Conservation (phyloP, 2,329 filamentous ascomycete genomes). For the Trichoderma polysporum region DNA sequence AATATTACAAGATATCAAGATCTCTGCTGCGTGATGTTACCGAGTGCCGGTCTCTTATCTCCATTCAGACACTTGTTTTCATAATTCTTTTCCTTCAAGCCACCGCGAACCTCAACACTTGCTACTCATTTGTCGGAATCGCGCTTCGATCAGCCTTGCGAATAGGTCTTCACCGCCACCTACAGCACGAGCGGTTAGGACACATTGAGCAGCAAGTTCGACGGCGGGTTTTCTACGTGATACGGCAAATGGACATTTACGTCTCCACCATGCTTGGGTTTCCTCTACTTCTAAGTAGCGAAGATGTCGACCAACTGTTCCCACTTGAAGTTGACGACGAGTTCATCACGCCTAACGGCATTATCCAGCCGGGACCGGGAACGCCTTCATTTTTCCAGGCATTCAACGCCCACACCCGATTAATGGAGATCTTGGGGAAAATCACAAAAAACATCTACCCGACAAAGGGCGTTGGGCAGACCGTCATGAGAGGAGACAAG, state of each 20-base stretch:
- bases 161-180: slow-evolving; percentile 73
- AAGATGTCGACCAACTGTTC: slow-evolving; percentile 66
- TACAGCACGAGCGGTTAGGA: slow-evolving; percentile 62
- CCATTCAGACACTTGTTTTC: slow-evolving; percentile 73
- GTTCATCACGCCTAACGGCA: slow-evolving; percentile 60
- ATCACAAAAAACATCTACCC: slow-evolving; percentile 67
- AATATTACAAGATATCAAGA: slow-evolving; percentile 70
- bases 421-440: slow-evolving; percentile 64
- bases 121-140: slow-evolving; percentile 78
- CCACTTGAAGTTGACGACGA: slow-evolving; percentile 67
- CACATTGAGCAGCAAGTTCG: slow-evolving; percentile 64
- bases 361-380: slow-evolving; percentile 55
- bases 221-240: slow-evolving; percentile 65
- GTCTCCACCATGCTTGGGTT: slow-evolving; percentile 67
- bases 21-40: slow-evolving; percentile 64
- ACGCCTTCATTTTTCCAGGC: slow-evolving; percentile 61
- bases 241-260: slow-evolving; percentile 70
- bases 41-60: slow-evolving; percentile 70
- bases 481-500: slow-evolving; percentile 42
- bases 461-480: slow-evolving; percentile 55
- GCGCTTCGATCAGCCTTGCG: slow-evolving; percentile 73
- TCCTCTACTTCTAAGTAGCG: slow-evolving; percentile 60
- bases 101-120: slow-evolving; percentile 74
- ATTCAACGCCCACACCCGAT: slow-evolving; percentile 63
- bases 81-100: slow-evolving; percentile 80